Evolutionary conservation across 2,329 filamentous ascomycete species (phyloP).

Genomic region (Cladosporium sp.): DNA sequence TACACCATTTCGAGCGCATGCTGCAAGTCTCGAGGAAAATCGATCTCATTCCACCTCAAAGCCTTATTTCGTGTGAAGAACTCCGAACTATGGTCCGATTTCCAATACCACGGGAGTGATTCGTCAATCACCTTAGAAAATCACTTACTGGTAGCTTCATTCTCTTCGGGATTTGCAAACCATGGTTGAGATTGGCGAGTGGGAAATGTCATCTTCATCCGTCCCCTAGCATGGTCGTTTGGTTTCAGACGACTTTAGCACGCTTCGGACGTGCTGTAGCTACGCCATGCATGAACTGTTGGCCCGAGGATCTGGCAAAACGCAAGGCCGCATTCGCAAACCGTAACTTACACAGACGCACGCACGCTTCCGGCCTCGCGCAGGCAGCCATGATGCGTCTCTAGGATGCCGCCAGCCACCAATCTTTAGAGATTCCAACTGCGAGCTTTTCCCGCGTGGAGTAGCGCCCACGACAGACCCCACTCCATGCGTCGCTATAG

Average conservation of each 20-base stretch:
- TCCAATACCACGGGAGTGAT: too few relatives aligned
- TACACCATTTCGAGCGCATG: too few relatives aligned
- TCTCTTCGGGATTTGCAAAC: too few relatives aligned
- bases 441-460: slow-evolving; percentile 11
- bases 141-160: too few relatives aligned
- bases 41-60: too few relatives aligned
- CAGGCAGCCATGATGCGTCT: neutral
- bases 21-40: too few relatives aligned
- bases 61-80: too few relatives aligned
- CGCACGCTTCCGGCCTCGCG: neutral
- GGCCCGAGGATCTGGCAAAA: slow-evolving; percentile 4
- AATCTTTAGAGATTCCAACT: neutral
- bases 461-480: slow-evolving; percentile 8
- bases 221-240: neutral
- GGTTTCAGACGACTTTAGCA: neutral
- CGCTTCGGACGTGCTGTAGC: neutral
- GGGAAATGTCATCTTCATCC: too few relatives aligned
- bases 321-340: neutral
- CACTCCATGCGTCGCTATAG: slow-evolving; percentile 9
- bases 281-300: slow-evolving; percentile 6
- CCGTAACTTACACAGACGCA: neutral
- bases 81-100: too few relatives aligned
- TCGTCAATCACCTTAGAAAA: too few relatives aligned
- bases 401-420: slow-evolving; percentile 3
- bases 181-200: too few relatives aligned